Evolutionary conservation across 2,329 filamentous ascomycete genomes (phyloP), one percentile per base, ranked within the genome.

Genomic region (Parascedosporium putredinis): DNA sequence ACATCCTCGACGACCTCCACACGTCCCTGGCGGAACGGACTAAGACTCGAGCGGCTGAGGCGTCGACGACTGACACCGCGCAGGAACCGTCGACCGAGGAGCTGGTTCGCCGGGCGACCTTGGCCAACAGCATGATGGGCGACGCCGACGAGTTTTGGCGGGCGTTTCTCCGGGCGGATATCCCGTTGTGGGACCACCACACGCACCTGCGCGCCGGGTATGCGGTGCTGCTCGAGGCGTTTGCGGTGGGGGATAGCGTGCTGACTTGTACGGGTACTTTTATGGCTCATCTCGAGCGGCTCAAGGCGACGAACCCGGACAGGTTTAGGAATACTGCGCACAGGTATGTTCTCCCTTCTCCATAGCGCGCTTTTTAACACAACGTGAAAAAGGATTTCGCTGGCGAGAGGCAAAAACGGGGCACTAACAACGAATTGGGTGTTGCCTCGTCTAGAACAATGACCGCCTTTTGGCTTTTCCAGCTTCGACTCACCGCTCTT

Each of bases 251-350:
- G 0, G 18, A 55, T 1, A 57, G 58, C 2, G 18, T 66, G 0
- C 51, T 64, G 6, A 57, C 59, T 5, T 59, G 60, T 4, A 61
- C 61, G 0, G 59, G 60, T 5, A 55, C 57, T 22, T 66, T 67
- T 33, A 50, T 67, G 46, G 47, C 44, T 0, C 59, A 62, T 46
- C 45, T 67, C 1, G 49, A 52, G 5, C 57, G 60, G 14, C 46
- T 66, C 3, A 51, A 57, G 0, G 54, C 54, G 8, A 53, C 55
- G 2, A 55, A 60, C 3, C 60, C 62, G 0, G 57, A 60, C 12
- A 56, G 55, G 10, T 67, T 67, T 18, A 55, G 61, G 29, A 65
- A 65, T 34, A 63, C 62, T 1, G 60, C 63, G 0, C 64, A 67
- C 43, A 58, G 54, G 60, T 58, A 55, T 23, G 58, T 18, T 8